Evolutionary conservation across 2,329 filamentous ascomycete species (phyloP).

Genomic region (Diaporthe aspalathi): DNA sequence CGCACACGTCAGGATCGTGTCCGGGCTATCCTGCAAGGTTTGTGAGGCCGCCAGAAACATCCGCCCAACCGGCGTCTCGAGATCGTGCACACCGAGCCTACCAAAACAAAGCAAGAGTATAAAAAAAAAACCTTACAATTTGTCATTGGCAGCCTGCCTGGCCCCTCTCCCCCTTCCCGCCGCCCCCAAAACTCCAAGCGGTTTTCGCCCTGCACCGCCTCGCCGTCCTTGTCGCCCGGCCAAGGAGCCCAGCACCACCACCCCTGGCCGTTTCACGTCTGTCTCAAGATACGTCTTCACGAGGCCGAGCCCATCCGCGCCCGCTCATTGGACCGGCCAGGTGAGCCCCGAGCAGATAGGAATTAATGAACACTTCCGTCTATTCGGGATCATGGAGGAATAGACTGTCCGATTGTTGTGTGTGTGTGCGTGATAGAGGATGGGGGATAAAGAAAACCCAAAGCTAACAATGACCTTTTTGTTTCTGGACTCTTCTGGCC

Average conservation of each 20-base stretch:
- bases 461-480: neutral
- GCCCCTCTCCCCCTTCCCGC: neutral
- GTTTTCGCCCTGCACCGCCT: neutral
- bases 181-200: slow-evolving; percentile 27
- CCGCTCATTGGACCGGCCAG: slow-evolving; percentile 7
- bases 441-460: neutral
- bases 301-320: slow-evolving; percentile 1
- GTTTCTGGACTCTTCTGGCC: neutral
- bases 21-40: neutral
- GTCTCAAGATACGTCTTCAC: slow-evolving; percentile 35
- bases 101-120: neutral
- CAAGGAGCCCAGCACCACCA: neutral
- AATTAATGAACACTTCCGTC: neutral
- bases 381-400: slow-evolving; percentile 6
- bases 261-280: slow-evolving; percentile 37
- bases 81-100: neutral
- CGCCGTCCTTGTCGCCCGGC: slow-evolving; percentile 8
- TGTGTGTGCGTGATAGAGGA: neutral
- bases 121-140: slow-evolving; percentile 4
- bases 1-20: neutral
- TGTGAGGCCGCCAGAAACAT: slow-evolving; percentile 30
- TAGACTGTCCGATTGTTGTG: neutral
- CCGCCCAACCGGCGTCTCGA: slow-evolving; percentile 21
- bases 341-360: neutral
- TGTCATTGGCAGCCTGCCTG: slow-evolving; percentile 21